A percentile compares a stretch with the other conserved stretches of the same genome.
phyloP scores from a whole-genome alignment of 2,329 filamentous ascomycete species.

The Phaeosphaeria sp. region DNA sequence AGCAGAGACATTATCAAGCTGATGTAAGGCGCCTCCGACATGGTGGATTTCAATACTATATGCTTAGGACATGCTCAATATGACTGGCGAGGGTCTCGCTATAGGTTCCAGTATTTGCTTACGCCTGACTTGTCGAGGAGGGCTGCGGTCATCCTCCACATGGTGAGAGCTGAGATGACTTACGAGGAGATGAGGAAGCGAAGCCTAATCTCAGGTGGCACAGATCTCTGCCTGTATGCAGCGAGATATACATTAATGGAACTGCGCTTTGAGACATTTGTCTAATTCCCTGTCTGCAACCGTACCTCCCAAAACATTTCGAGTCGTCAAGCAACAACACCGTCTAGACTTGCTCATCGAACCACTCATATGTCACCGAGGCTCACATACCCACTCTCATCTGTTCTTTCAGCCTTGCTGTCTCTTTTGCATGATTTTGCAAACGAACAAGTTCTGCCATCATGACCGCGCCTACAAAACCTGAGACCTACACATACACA shows the following conservation, averaged over 20 bases:
- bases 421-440: not conserved
- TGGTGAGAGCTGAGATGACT: not conserved
- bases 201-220: not conserved
- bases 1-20: not conserved
- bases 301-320: not conserved
- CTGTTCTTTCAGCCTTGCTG: not conserved
- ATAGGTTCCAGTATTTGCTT: not conserved
- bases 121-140: not conserved
- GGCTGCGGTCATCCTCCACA: not conserved
- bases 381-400: not conserved
- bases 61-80: not conserved
- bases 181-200: not conserved
- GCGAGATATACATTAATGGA: not conserved
- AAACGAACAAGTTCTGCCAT: not conserved
- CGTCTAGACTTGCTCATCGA: not conserved
- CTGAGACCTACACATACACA: slow-evolving; percentile 11
- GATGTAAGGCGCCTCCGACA: slow-evolving; percentile 9
- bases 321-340: not conserved
- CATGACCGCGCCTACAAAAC: slow-evolving; percentile 4
- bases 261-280: not conserved
- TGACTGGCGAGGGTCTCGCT: not conserved
- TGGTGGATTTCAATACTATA: not conserved
- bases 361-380: not conserved
- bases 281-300: not conserved
- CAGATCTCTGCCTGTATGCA: not conserved